Percentiles rank a stretch among this genome's conserved stretches.
Evolutionary conservation across 2,329 filamentous ascomycete species (phyloP).

Genomic region (Harringtonia lauricola): DNA sequence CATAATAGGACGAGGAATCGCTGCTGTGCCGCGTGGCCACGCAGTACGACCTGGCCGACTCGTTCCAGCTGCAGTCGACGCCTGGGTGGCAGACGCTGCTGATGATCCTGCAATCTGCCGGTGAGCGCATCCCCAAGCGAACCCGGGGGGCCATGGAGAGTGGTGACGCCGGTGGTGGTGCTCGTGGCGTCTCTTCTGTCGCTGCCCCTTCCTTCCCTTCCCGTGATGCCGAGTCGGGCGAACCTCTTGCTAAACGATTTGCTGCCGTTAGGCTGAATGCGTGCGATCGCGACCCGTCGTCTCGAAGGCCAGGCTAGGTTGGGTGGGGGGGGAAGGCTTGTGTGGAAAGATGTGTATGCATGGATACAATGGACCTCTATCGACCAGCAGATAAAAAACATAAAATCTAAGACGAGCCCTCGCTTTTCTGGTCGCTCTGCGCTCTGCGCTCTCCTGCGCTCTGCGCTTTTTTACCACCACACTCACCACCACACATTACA

Average conservation of each 20-base stretch:
- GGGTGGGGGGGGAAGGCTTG: not conserved
- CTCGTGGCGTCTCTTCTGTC: constrained; percentile 12
- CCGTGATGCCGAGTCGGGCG: constrained; percentile 26
- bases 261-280: constrained; percentile 52
- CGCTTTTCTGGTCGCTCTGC: no score
- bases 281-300: not conserved
- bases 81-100: constrained; percentile 90
- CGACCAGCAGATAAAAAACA: no score
- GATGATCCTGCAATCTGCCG: constrained; percentile 88
- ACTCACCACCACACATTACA: no score
- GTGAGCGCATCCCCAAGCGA: constrained; percentile 88
- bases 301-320: not conserved
- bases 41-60: constrained; percentile 68
- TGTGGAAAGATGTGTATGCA: no score
- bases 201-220: constrained; percentile 8
- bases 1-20: constrained; percentile 68
- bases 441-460: no score
- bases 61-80: constrained; percentile 73
- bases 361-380: no score
- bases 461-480: no score
- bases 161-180: not conserved
- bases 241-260: constrained; percentile 55
- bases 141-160: constrained; percentile 22
- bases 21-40: constrained; percentile 79
- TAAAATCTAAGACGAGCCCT: no score